phyloP scores from a whole-genome alignment of 1,284 basidiomycete species.

The Ganoderma multipileum region DNA sequence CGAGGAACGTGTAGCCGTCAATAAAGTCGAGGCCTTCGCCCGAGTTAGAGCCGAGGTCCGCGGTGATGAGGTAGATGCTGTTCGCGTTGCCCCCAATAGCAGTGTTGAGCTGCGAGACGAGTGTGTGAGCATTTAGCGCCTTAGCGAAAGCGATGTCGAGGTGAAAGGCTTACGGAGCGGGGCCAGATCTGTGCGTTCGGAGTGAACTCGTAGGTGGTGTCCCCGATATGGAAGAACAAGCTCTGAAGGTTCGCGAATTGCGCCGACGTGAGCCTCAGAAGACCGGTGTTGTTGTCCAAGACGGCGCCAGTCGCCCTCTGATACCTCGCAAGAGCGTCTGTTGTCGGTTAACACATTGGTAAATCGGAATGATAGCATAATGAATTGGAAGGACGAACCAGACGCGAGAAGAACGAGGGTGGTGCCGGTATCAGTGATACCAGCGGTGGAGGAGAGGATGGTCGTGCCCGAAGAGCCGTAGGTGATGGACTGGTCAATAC shows the following conservation, averaged over 20 bases:
- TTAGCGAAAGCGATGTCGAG: not conserved
- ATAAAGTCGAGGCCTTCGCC: conserved; percentile 41
- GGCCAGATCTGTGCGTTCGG: conserved; percentile 20
- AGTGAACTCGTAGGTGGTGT: conserved; percentile 14
- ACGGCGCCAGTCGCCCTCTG: conserved; percentile 32
- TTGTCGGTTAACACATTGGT: not conserved
- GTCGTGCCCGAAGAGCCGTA: conserved; percentile 43
- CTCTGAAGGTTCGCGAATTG: conserved; percentile 34
- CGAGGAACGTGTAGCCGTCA: conserved; percentile 44
- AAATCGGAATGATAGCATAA: not conserved
- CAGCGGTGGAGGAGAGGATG: conserved; percentile 35
- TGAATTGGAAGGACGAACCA: conserved; percentile 27
- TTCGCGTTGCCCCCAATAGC: conserved; percentile 37
- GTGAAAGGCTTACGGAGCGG: conserved; percentile 10
- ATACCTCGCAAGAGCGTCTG: conserved; percentile 24
- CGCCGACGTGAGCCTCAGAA: conserved; percentile 32
- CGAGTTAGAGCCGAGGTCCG: conserved; percentile 29
- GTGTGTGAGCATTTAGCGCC: too few relatives aligned
- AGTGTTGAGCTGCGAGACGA: conserved; percentile 44
- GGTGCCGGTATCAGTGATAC: conserved; percentile 39
- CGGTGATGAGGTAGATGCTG: conserved; percentile 39
- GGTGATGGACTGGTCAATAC: conserved; percentile 56
- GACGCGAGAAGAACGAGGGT: conserved; percentile 47
- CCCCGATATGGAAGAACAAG: conserved; percentile 25
- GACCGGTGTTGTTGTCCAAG: conserved; percentile 32